Evolutionary conservation across 2,329 filamentous ascomycete species (phyloP).

Genomic region (Paraphoma sp.): DNA sequence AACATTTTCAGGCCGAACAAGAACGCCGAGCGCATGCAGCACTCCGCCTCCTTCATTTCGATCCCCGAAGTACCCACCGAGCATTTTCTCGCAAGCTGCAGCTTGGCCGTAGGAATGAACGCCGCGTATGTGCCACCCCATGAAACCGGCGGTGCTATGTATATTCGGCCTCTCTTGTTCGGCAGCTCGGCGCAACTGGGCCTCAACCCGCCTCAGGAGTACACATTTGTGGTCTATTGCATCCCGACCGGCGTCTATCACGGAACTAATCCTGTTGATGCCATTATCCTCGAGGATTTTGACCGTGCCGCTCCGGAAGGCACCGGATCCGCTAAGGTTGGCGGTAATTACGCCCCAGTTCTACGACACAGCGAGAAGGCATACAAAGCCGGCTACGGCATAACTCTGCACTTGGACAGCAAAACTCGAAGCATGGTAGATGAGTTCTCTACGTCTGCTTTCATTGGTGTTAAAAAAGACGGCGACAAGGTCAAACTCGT

Average conservation of each 20-base stretch:
- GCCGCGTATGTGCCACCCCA: conserved; percentile 91
- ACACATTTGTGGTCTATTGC: conserved; percentile 88
- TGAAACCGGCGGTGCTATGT: conserved; percentile 88
- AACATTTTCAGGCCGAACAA: conserved; percentile 86
- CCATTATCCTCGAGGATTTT: conserved; percentile 88
- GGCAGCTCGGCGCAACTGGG: conserved; percentile 87
- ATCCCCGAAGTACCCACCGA: conserved; percentile 80
- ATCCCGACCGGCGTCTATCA: conserved; percentile 95
- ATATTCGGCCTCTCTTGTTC: conserved; percentile 87
- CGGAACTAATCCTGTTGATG: conserved; percentile 84
- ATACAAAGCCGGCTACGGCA: conserved; percentile 80
- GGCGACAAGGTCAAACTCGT: conserved; percentile 73
- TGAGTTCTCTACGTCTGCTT: conserved; percentile 94
- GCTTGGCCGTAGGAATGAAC: conserved; percentile 84
- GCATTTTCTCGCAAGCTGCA: conserved; percentile 77
- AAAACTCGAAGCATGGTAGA: conserved; percentile 84
- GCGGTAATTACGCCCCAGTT: conserved; percentile 95
- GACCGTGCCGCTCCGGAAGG: conserved; percentile 92
- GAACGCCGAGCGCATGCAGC: conserved; percentile 84
- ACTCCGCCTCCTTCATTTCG: conserved; percentile 82
- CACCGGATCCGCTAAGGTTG: conserved; percentile 89
- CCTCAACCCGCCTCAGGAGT: conserved; percentile 86
- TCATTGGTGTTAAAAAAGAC: conserved; percentile 77
- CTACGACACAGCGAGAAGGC: conserved; percentile 86
- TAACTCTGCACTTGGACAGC: conserved; percentile 92